A percentile compares a stretch with the other conserved stretches of the same genome.
Conservation (phyloP, 164 flowering plant genomes). For the Umbellularia californica region DNA sequence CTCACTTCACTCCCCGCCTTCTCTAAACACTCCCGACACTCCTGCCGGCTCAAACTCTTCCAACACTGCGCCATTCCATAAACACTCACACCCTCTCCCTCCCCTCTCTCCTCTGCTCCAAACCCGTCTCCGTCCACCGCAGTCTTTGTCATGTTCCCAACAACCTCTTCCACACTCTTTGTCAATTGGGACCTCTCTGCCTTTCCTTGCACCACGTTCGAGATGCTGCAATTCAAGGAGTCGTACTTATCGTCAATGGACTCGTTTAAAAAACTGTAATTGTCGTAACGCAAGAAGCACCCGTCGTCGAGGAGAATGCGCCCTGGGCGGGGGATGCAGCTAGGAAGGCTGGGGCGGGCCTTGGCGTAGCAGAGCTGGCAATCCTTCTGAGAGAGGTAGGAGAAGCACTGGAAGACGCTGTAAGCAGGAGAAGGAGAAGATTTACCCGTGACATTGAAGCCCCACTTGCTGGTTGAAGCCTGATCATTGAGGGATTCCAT, state of each 20-base stretch:
- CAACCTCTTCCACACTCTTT: slow-evolving; percentile 16
- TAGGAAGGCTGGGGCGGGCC: slow-evolving; percentile 47
- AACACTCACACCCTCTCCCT: slow-evolving; percentile 11
- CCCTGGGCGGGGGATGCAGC: slow-evolving; percentile 60
- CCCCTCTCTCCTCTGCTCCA: slow-evolving; percentile 19
- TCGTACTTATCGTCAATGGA: slow-evolving; percentile 20
- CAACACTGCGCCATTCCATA: slow-evolving; percentile 75
- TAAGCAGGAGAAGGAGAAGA: slow-evolving; percentile 25
- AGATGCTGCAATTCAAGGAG: slow-evolving; percentile 15
- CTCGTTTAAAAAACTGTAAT: slow-evolving; percentile 43
- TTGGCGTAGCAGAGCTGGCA: slow-evolving; percentile 72
- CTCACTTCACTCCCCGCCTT: slow-evolving; percentile 33
- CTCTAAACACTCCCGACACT: slow-evolving; percentile 55
- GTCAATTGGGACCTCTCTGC: slow-evolving; percentile 9
- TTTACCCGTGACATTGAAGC: slow-evolving; percentile 4
- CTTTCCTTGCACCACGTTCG: neutral
- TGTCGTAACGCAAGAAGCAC: slow-evolving; percentile 64
- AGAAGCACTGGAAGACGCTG: slow-evolving; percentile 57
- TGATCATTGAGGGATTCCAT: slow-evolving; percentile 37
- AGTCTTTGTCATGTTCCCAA: slow-evolving; percentile 20
- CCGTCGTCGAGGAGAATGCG: slow-evolving; percentile 60
- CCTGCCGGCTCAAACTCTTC: slow-evolving; percentile 37
- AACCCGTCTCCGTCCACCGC: slow-evolving; percentile 33
- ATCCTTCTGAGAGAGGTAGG: slow-evolving; percentile 53
- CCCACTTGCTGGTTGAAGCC: slow-evolving; percentile 23